Evolutionary conservation across 192 early-diverging fungal species (phyloP), one percentile per base, ranked within the genome.

Genomic region (Coemansia sp.): DNA sequence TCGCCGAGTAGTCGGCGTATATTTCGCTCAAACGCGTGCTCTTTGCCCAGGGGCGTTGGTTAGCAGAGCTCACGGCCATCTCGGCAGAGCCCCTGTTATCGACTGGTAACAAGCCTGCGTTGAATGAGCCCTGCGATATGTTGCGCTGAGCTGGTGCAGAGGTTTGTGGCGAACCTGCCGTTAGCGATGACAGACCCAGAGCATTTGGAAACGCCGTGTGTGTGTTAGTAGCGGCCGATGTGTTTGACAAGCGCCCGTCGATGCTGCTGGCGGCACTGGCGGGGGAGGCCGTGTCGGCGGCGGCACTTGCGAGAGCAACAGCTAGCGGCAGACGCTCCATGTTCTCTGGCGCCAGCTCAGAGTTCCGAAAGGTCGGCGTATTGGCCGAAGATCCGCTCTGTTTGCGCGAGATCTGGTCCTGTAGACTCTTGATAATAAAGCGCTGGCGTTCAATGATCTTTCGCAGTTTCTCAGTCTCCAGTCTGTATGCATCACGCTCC

Each of bases 391-490:
- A 77, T 34, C 35, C 29, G 69, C 72, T 64, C 63, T 69, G 81
- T 61, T 75, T 78, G 21, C 81, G 81, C 21, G 69, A 45, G 59
- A 83, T 63, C 65, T 83, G 81, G 68, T 89, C 89, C 84, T 94
- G 92, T 62, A 97, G 84, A 59, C 94, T 90, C 63, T 92, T 89
- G 62, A 97, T 95, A 62, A 95, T 92, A 46, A 85, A 73, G 56
- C 93, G 83, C 82, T 97, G 95, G 63, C 92, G 90, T 70, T 97
- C 95, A 68, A 95, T 93, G 63, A 95, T 91, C 74, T 91, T 92
- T 92, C 94, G 95, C 29, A 97, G 86, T 64, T 92, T 90, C 35
- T 91, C 92, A 62, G 94, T 95, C 73, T 97, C 93, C 35, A 80
- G 78, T 50, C 89, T 88, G 62, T 93, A 87, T 6, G 88, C 84